These are phyloP conservation scores for Dacryopinax primogenitus DNA, from an alignment of 768 basidiomycete species.

Conservation along the genomic window DNA sequence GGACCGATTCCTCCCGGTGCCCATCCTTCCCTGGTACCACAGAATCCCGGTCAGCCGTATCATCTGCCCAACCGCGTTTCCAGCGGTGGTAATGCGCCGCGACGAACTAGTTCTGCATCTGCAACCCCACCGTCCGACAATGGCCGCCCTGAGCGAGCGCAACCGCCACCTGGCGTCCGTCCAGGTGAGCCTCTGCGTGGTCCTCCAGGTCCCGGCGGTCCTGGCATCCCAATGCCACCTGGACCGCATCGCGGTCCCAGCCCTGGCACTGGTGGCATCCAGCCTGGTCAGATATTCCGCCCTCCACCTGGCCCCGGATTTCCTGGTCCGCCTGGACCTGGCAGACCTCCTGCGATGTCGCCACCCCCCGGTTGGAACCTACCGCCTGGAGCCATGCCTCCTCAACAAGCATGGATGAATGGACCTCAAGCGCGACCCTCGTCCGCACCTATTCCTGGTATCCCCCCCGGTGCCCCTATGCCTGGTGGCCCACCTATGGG, in stretches of 20 bases:
- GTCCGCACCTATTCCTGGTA: not conserved
- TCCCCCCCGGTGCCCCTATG: too few relatives aligned
- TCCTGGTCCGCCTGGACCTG: conserved; percentile 3
- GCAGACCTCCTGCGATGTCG: not conserved
- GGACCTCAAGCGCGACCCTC: not conserved
- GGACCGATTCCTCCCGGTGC: not conserved
- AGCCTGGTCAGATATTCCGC: conserved; percentile 22
- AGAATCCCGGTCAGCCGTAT: not conserved
- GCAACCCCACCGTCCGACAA: not conserved
- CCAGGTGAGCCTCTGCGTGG: conserved; percentile 22
- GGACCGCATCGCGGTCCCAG: conserved; percentile 8
- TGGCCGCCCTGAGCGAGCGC: not conserved
- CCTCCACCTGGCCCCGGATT: conserved; percentile 10
- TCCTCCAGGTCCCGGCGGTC: conserved; percentile 27
- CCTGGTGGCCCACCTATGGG: not conserved
- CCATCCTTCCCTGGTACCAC: conserved; percentile 8
- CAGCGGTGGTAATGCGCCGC: conserved; percentile 9
- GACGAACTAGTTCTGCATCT: conserved; percentile 7
- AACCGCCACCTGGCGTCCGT: conserved; percentile 9
- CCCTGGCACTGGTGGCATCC: conserved; percentile 13
- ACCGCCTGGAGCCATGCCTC: conserved; percentile 17
- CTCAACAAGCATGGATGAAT: conserved; percentile 11
- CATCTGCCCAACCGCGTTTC: conserved; percentile 7
- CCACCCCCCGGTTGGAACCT: conserved; percentile 11
- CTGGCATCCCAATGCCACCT: conserved; percentile 12